Base-by-base conservation (phyloP, 345 rosid species). In the Pelargonium nanum region DNA sequence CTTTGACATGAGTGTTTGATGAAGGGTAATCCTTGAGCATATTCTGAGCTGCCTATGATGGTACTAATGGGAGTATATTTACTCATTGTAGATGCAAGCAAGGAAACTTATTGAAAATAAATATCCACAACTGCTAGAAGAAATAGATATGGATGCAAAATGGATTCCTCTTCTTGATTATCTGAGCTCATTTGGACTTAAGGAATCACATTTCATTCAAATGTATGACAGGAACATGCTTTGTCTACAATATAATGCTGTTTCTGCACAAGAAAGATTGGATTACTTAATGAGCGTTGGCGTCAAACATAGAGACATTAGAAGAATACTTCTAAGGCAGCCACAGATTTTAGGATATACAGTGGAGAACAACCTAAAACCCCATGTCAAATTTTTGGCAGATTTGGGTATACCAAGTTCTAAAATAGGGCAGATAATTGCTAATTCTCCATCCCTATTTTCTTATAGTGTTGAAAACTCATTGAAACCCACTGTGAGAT, bases 181-280 rank as follows among this genome's bases (percentile, higher is more conserved):
- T 64, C 71, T 89, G 58, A 70, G 75, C 75, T 80, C 88, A 2
- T 89, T 89, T 59, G 97, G 94, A 55, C 77, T 89, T 17, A 82
- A 85, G 66, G 97, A 93, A 60, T 72, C 99, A 24, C 87, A 92
- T 70, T 89, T 92, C 64, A 69, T 89, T 61, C 91, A 85, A 72
- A 89, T 93, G 80, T 87, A 89, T 25, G 91, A 85, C 80, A 79
- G 97, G 65, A 89, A 89, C 83, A 82, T 84, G 91, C 88, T 84
- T 62, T 80, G 84, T 19, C 89, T 89, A 57, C 89, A 82, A 70
- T 84, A 79, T 60, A 93, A 84, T 70, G 91, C 82, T 19, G 60
- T 70, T 64, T 87, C 97, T 52, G 99, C 97, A 5, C 79, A 53
- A 76, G 96, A 92, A 77, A 84, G 99, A 60, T 81, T 93, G 74